Percentiles rank a stretch among this genome's conserved stretches.
Evolutionary conservation across 2,329 filamentous ascomycete genomes (phyloP).

Genomic region (Trichoderma arundinaceum): DNA sequence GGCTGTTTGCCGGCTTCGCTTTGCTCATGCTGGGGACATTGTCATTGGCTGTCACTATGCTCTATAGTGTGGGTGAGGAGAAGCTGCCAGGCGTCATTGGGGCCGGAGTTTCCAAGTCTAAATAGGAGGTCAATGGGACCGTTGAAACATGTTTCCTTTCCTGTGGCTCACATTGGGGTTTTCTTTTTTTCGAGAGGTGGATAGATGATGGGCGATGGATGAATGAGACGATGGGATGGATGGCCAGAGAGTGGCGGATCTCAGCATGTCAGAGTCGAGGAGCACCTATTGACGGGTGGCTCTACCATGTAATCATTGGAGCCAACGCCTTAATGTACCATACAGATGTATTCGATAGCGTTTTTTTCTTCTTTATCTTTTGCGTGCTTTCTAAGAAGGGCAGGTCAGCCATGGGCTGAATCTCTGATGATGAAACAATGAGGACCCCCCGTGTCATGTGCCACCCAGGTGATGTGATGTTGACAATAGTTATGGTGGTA

Average conservation of each 20-base stretch:
- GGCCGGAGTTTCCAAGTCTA: conserved; percentile 84
- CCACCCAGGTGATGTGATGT: not conserved
- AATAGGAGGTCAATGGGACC: conserved; percentile 41
- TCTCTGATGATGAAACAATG: not conserved
- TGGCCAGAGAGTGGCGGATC: conserved; percentile 4
- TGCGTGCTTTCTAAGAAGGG: not conserved
- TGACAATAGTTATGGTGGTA: not conserved
- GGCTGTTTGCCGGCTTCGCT: conserved; percentile 78
- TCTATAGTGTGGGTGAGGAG: conserved; percentile 84
- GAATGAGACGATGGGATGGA: not conserved
- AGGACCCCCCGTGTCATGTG: not conserved
- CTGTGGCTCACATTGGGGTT: not conserved
- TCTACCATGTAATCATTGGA: conserved; percentile 21
- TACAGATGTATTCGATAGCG: conserved; percentile 28
- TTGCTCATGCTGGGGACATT: conserved; percentile 72
- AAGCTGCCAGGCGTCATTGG: conserved; percentile 92
- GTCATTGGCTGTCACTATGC: conserved; percentile 73
- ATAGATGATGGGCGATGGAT: conserved; percentile 4
- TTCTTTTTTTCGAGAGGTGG: conserved; percentile 40
- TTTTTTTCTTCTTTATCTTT: not conserved
- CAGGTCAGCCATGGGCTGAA: conserved; percentile 2
- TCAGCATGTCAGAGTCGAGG: conserved; percentile 10
- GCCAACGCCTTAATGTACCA: conserved; percentile 18
- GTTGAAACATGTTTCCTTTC: not conserved
- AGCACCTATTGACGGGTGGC: conserved; percentile 15